These are phyloP conservation scores for Candolleomyces efflorescens DNA, from an alignment of 768 basidiomycete species.

Conservation along the genomic window DNA sequence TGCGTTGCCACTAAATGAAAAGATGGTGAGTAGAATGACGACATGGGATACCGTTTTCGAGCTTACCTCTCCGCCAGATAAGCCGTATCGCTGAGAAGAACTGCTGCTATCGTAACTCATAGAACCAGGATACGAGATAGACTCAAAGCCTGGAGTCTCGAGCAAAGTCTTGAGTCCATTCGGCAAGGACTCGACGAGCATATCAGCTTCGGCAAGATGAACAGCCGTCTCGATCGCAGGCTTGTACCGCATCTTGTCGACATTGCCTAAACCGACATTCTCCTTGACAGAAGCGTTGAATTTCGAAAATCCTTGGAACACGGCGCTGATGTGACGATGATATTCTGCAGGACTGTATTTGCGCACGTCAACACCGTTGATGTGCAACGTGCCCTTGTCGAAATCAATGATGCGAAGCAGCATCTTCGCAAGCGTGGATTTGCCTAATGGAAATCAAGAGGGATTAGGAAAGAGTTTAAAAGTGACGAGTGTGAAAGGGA, in stretches of 20 bases:
- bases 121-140: slow-evolving; percentile 42
- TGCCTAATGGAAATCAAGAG: slow-evolving; percentile 43
- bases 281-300: slow-evolving; percentile 74
- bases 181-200: slow-evolving; percentile 61
- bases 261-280: slow-evolving; percentile 82
- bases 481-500: slow-evolving; percentile 1
- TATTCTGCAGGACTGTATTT: slow-evolving; percentile 63
- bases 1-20: slow-evolving; percentile 69
- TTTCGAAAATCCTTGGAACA: slow-evolving; percentile 84
- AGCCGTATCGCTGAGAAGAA: slow-evolving; percentile 48
- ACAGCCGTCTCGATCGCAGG: slow-evolving; percentile 62
- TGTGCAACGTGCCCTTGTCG: slow-evolving; percentile 58
- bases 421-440: slow-evolving; percentile 83
- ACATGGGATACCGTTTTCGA: slow-evolving; percentile 6
- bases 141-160: slow-evolving; percentile 57
- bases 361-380: slow-evolving; percentile 71
- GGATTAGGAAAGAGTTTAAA: slow-evolving; percentile 11
- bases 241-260: slow-evolving; percentile 55
- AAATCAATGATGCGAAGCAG: slow-evolving; percentile 77
- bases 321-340: slow-evolving; percentile 71
- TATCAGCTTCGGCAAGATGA: slow-evolving; percentile 64
- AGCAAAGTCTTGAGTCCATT: slow-evolving; percentile 71
- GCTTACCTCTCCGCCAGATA: slow-evolving; percentile 82
- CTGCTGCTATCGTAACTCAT: slow-evolving; percentile 16
- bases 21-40: background rate